phyloP scores from a whole-genome alignment of 1,139 yeast genomes.

The Protomyces macrosporus region DNA sequence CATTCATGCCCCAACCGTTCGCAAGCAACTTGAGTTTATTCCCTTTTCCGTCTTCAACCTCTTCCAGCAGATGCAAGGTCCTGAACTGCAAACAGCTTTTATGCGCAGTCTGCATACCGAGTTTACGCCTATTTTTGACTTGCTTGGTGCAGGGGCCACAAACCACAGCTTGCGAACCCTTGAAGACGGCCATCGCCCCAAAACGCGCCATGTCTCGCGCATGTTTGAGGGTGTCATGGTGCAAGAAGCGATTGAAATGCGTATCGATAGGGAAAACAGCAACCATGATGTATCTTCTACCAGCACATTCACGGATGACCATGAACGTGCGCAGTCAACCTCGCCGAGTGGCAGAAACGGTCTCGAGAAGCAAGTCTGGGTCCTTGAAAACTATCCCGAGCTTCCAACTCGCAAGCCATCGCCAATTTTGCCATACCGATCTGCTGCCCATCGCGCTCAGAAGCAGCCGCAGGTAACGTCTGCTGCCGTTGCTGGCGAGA shows the following conservation, averaged over 20 bases:
- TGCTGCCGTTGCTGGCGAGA: background rate
- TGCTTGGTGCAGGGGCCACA: background rate
- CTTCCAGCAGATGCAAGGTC: background rate
- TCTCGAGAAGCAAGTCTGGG: background rate
- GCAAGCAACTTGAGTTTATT: background rate
- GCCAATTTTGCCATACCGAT: no score
- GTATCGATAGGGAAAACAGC: background rate
- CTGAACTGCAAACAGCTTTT: background rate
- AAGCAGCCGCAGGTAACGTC: background rate
- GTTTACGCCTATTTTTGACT: background rate
- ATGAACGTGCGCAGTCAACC: background rate
- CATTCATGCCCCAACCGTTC: background rate
- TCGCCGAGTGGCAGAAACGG: background rate
- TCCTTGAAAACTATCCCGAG: background rate
- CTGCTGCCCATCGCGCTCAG: background rate
- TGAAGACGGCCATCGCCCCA: background rate
- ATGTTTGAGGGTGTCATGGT: slow-evolving; percentile 1
- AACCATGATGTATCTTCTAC: background rate
- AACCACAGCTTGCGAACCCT: background rate
- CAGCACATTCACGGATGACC: background rate
- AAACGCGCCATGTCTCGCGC: background rate
- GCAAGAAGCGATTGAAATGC: background rate
- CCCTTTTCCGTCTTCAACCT: background rate
- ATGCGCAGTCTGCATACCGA: background rate
- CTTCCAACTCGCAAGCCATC: background rate